phyloP scores from a whole-genome alignment of 202 grass and related monocot species.

The Musa balbisiana region DNA sequence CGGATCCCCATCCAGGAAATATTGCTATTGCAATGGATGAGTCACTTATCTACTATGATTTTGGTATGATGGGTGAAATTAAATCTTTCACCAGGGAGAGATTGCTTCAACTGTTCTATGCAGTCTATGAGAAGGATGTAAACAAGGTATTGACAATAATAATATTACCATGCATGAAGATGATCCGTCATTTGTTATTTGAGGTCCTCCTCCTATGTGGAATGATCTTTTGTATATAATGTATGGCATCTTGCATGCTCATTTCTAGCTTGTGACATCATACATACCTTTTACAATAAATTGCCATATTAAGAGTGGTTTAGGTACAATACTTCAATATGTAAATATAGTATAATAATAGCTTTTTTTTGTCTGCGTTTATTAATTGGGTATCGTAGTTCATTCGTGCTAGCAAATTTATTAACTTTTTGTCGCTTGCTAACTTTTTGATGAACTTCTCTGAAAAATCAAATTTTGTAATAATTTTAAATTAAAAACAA shows the following conservation, averaged over 20 bases:
- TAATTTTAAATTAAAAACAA: too few species aligned
- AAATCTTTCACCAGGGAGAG: slow-evolving; percentile 90
- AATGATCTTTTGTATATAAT: slow-evolving; percentile 13
- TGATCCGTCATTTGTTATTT: neutral
- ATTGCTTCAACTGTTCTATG: slow-evolving; percentile 85
- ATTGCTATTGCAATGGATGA: slow-evolving; percentile 79
- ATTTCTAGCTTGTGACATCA: neutral
- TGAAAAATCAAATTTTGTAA: too few species aligned
- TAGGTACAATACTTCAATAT: neutral
- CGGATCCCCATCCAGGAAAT: slow-evolving; percentile 97
- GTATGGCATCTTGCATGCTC: slow-evolving; percentile 2
- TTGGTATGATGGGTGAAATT: slow-evolving; percentile 99
- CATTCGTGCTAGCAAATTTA: too few species aligned
- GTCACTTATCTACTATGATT: slow-evolving; percentile 95
- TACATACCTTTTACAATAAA: neutral
- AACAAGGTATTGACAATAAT: slow-evolving; percentile 57
- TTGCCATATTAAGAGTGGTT: neutral
- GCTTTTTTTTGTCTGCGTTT: too few species aligned
- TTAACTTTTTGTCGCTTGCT: too few species aligned
- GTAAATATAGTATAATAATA: neutral
- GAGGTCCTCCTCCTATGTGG: neutral
- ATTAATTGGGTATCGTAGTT: too few species aligned
- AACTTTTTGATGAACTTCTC: too few species aligned
- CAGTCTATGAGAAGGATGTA: slow-evolving; percentile 88
- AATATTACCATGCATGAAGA: neutral